phyloP scores from a whole-genome alignment of 257 asterid species.

The Solanum dulcamara region DNA sequence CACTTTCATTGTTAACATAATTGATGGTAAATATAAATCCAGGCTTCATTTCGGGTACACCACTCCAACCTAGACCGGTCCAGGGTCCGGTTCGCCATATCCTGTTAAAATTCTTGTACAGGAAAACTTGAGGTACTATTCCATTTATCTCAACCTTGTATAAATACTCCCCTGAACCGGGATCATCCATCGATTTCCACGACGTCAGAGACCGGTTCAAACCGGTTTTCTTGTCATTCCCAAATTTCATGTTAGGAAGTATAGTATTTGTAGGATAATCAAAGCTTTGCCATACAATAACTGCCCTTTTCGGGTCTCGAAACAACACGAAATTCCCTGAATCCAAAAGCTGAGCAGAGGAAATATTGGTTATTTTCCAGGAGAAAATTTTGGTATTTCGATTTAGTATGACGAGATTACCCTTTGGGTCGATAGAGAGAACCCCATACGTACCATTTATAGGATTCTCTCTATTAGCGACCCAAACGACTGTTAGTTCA shows the following conservation, averaged over 20 bases:
- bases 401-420: background rate
- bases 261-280: background rate
- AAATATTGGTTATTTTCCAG: background rate
- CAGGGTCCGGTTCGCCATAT: background rate
- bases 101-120: background rate
- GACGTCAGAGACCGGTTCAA: background rate
- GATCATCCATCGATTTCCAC: background rate
- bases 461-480: background rate
- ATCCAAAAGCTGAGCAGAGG: background rate
- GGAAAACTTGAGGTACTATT: background rate
- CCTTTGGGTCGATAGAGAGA: background rate
- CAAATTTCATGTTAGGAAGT: background rate
- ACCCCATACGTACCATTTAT: background rate
- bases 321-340: background rate
- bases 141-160: background rate
- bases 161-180: background rate
- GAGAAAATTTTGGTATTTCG: background rate
- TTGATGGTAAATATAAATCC: background rate
- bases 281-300: slow-evolving; percentile 1
- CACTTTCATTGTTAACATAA: background rate
- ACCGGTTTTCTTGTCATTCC: background rate
- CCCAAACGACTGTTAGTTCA: background rate
- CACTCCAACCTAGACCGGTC: background rate
- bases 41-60: background rate
- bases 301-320: background rate